Conservation (phyloP, 495 filamentous ascomycete genomes). For the Halenospora varia region DNA sequence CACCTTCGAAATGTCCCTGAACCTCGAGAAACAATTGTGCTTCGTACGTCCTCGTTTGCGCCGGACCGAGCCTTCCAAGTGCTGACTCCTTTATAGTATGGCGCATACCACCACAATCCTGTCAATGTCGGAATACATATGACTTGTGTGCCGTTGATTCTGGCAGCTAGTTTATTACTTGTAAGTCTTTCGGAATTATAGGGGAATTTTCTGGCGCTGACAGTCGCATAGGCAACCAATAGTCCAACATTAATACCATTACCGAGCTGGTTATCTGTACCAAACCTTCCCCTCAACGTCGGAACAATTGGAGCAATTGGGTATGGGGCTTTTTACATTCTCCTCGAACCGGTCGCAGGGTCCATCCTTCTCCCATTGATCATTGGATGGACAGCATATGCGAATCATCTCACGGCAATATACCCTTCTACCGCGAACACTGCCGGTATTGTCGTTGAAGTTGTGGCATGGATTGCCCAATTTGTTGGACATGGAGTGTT, state of each 20-base stretch:
- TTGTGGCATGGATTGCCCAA: slow-evolving; percentile 79
- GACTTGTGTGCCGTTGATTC: slow-evolving; percentile 77
- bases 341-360: slow-evolving; percentile 92
- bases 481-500: slow-evolving; percentile 90
- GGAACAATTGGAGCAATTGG: slow-evolving; percentile 67
- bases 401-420: slow-evolving; percentile 67
- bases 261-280: slow-evolving; percentile 63
- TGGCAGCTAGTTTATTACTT: slow-evolving; percentile 75
- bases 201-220: slow-evolving; percentile 5
- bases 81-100: slow-evolving; percentile 60
- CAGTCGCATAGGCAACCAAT: slow-evolving; percentile 62
- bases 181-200: slow-evolving; percentile 44
- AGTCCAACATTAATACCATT: slow-evolving; percentile 65
- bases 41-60: slow-evolving; percentile 32
- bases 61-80: background rate
- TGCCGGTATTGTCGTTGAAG: slow-evolving; percentile 61
- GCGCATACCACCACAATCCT: slow-evolving; percentile 85
- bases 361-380: slow-evolving; percentile 67
- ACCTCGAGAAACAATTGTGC: slow-evolving; percentile 46
- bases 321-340: slow-evolving; percentile 78
- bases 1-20: slow-evolving; percentile 32
- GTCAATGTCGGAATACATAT: slow-evolving; percentile 92
- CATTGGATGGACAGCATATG: slow-evolving; percentile 63
- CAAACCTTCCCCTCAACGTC: slow-evolving; percentile 75
- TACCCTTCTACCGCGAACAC: slow-evolving; percentile 66